Evolutionary conservation across 345 rosid genomes (phyloP), one percentile per base, ranked within the genome.

Genomic region (Camelina laxa): DNA sequence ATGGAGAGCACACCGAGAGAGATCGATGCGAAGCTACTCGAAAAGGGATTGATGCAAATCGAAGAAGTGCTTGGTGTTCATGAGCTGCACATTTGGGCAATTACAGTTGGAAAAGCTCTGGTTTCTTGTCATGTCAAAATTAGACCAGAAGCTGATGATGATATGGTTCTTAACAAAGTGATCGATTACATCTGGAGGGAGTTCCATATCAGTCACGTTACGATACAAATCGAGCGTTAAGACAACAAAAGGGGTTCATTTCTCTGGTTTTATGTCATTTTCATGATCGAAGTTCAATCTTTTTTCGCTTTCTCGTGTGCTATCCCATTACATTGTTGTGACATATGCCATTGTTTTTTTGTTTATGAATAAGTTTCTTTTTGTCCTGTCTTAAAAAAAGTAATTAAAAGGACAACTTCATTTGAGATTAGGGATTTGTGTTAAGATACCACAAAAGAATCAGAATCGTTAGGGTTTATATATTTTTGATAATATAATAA

Each of bases 1-100:
- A 90, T 87, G 90, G 96, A 90, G 80, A 88, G 91, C 58, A 88
- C 90, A 2, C 91, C 93, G 0, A 79, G 91, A 42, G 96, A 84
- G 82, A 85, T 90, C 17, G 93, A 86, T 38, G 85, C 86, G 0
- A 84, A 77, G 17, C 76, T 72, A 66, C 85, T 88, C 0, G 83
- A 88, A 59, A 82, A 68, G 51, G 91, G 93, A 53, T 77, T 90
- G 13, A 60, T 84, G 44, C 77, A 82, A 70, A 83, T 87, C 74
- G 85, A 85, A 5, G 89, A 85, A 73, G 89, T 90, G 19, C 73
- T 86, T 38, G 89, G 83, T 53, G 73, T 90, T 71, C 74, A 75
- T 31, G 74, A 75, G 41, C 69, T 75, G 4, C 79, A 69, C 58
- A 54, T 75, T 22, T 61, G 75, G 75, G 65, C 33, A 60, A 61